Evolutionary conservation across 257 asterid genomes (phyloP).

Genomic region (Solanum etuberosum): DNA sequence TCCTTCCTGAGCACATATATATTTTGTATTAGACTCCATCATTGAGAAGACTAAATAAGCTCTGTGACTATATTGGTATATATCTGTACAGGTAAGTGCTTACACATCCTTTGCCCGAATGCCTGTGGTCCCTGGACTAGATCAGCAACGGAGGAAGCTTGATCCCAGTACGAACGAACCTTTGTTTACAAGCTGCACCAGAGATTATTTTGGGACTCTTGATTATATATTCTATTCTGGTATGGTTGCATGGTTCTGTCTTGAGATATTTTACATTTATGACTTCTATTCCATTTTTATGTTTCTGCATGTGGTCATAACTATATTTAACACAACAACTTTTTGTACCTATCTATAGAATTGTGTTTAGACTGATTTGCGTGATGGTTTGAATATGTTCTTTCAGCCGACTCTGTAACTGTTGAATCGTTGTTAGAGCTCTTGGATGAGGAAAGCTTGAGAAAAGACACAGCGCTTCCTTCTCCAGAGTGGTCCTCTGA

Average conservation of each 20-base stretch:
- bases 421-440: slow-evolving; percentile 95
- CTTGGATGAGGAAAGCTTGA: slow-evolving; percentile 84
- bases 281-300: background rate
- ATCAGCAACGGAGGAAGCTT: slow-evolving; percentile 67
- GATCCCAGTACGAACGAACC: slow-evolving; percentile 90
- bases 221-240: slow-evolving; percentile 98
- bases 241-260: slow-evolving; percentile 9
- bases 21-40: background rate
- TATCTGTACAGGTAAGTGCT: slow-evolving; percentile 72
- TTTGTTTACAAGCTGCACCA: slow-evolving; percentile 75
- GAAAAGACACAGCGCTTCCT: slow-evolving; percentile 97
- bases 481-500: slow-evolving; percentile 99
- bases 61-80: background rate
- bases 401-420: slow-evolving; percentile 73
- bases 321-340: background rate
- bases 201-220: slow-evolving; percentile 82
- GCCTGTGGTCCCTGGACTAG: slow-evolving; percentile 52
- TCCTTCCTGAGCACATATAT: background rate
- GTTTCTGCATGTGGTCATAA: background rate
- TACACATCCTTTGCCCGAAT: slow-evolving; percentile 86
- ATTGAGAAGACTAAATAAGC: background rate
- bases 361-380: background rate
- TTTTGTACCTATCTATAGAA: background rate
- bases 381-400: background rate
- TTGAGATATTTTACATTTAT: background rate